phyloP scores from a whole-genome alignment of 257 asterid genomes.

The Gentiana dahurica region DNA sequence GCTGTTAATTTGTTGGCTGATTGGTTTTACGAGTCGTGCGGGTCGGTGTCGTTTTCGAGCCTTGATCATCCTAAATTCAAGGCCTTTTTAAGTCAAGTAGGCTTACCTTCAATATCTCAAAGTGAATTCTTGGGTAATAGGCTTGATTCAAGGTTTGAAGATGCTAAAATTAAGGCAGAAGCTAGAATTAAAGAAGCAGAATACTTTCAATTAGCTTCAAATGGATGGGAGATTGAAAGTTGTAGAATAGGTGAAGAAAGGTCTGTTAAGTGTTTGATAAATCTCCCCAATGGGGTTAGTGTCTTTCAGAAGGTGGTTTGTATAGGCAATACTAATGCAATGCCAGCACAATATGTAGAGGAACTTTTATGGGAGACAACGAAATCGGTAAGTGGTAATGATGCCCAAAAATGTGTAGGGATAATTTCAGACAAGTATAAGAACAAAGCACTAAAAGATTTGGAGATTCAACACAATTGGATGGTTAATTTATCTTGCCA shows the following conservation, averaged over 20 bases:
- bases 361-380: conserved; percentile 56
- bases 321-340: conserved; percentile 15
- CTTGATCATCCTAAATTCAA: conserved; percentile 78
- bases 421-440: conserved; percentile 69
- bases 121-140: conserved; percentile 41
- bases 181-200: conserved; percentile 60
- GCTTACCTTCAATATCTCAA: conserved; percentile 47
- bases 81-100: conserved; percentile 65
- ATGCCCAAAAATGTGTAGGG: conserved; percentile 53
- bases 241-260: conserved; percentile 28
- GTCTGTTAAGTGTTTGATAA: conserved; percentile 44
- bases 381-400: conserved; percentile 40
- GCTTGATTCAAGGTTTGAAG: conserved; percentile 64
- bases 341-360: conserved; percentile 63
- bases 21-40: conserved; percentile 76
- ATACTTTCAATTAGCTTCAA: conserved; percentile 61
- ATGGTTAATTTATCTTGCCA: conserved; percentile 77
- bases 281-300: conserved; percentile 73
- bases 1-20: conserved; percentile 55
- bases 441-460: conserved; percentile 52
- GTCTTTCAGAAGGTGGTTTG: conserved; percentile 54
- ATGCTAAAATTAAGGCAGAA: conserved; percentile 46
- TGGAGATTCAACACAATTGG: conserved; percentile 63
- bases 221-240: conserved; percentile 55
- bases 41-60: conserved; percentile 46